phyloP scores from a whole-genome alignment of 495 filamentous ascomycete species.

The Aspergillus coremiiformis region DNA sequence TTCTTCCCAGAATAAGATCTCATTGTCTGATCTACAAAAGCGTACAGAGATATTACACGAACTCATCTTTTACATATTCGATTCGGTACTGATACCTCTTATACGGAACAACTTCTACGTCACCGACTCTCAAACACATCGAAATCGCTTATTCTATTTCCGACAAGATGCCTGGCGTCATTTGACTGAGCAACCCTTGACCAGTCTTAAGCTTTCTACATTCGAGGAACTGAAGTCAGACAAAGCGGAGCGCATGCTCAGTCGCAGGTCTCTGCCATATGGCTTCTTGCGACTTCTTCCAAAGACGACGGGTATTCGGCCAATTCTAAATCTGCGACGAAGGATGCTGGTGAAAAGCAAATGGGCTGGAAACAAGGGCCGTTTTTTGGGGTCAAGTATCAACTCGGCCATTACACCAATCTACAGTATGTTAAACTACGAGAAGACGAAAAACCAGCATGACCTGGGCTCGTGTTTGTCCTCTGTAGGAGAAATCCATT shows the following conservation, averaged over 20 bases:
- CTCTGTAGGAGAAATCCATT: slow-evolving; percentile 75
- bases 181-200: slow-evolving; percentile 65
- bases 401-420: slow-evolving; percentile 73
- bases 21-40: slow-evolving; percentile 65
- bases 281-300: slow-evolving; percentile 77
- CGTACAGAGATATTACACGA: slow-evolving; percentile 74
- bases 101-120: slow-evolving; percentile 86
- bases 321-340: slow-evolving; percentile 78
- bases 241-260: slow-evolving; percentile 50
- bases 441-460: slow-evolving; percentile 56
- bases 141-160: slow-evolving; percentile 85
- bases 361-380: slow-evolving; percentile 39
- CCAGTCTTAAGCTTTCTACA: slow-evolving; percentile 60
- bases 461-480: slow-evolving; percentile 69
- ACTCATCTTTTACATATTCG: slow-evolving; percentile 85
- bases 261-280: slow-evolving; percentile 58
- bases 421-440: slow-evolving; percentile 67
- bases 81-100: slow-evolving; percentile 83
- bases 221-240: slow-evolving; percentile 68
- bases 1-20: slow-evolving; percentile 42
- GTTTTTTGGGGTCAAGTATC: slow-evolving; percentile 61
- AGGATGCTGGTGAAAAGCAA: slow-evolving; percentile 39
- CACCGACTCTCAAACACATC: slow-evolving; percentile 77
- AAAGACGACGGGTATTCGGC: slow-evolving; percentile 62
- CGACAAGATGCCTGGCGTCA: slow-evolving; percentile 85